Base-by-base conservation (phyloP, 805 yeast genomes). In the Starmerella etchellsii region DNA sequence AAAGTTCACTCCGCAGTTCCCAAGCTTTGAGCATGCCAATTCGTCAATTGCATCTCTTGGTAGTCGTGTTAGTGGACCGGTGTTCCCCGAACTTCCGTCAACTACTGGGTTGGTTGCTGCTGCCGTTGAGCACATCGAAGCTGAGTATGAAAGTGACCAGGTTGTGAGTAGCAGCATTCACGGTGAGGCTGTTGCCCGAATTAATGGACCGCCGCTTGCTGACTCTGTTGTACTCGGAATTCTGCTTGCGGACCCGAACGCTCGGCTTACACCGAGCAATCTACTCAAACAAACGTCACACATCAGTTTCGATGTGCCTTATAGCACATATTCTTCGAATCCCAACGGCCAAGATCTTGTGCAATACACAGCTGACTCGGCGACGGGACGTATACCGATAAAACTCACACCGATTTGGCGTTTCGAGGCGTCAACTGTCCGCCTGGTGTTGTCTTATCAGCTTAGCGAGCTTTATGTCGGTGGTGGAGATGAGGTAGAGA, bases 321-420 rank as follows among this genome's bases (percentile, higher is more conserved):
- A 51, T 67, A 8, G 16, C 24, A 25, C 16, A 4, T 34, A 34
- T 15, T 57, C 67, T 62, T 33, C 50, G 70, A 15, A 63, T 66
- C 38, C 74, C 19, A 59, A 62, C 4, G 66, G 68, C 34, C 74
- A 80, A 33, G 45, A 39, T 40, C 52, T 87, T 0, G 62, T 87
- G 51, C 82, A 82, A 57, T 88, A 87, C 56, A 67, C 73, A 37
- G 68, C 69, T 31, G 63, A 66, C 40, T 31, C 38, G 13, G 49
- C 51, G 63, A 67, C 43, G 57, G 63, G 14, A 73, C 78, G 9
- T 41, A 51, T 47, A 40, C 96, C 97, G 11, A 60, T 88, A 21
- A 59, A 72, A 23, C 68, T 88, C 35, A 68, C 75, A 30, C 95
- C 95, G 31, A 73, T 79, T 34, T 91, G 97, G 97, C 80, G 85